phyloP scores from a whole-genome alignment of 352 stramenopile species.

The Pythium apleroticum region DNA sequence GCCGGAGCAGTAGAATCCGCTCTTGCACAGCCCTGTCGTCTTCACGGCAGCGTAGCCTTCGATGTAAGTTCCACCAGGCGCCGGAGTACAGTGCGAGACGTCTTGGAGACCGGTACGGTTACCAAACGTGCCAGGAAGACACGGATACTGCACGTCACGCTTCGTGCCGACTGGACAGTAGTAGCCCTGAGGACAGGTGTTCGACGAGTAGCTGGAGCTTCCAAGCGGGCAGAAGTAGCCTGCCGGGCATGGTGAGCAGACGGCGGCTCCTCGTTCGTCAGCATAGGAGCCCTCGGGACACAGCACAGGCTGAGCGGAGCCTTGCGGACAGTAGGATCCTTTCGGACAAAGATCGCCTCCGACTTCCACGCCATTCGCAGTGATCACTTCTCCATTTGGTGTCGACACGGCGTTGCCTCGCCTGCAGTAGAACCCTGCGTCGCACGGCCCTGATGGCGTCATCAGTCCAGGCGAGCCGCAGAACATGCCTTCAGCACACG shows the following conservation, averaged over 20 bases:
- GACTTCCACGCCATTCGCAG: constrained; percentile 1
- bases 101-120: constrained; percentile 48
- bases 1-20: constrained; percentile 82
- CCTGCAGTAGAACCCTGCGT: constrained; percentile 39
- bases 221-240: constrained; percentile 43
- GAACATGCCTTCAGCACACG: constrained; percentile 56
- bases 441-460: constrained; percentile 39
- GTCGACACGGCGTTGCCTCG: constrained; percentile 8
- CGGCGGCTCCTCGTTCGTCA: constrained; percentile 35
- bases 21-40: constrained; percentile 58
- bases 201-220: constrained; percentile 38
- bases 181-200: constrained; percentile 71
- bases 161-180: constrained; percentile 80
- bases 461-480: constrained; percentile 39
- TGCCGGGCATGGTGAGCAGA: constrained; percentile 31
- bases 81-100: constrained; percentile 54
- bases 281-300: constrained; percentile 70
- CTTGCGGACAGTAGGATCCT: constrained; percentile 76
- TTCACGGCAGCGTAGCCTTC: constrained; percentile 47
- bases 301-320: constrained; percentile 55
- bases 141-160: constrained; percentile 56
- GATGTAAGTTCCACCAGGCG: constrained; percentile 67
- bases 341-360: constrained; percentile 46
- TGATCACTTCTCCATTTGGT: constrained; percentile 8
- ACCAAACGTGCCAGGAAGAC: constrained; percentile 76